These are phyloP conservation scores for Cyberlindnera galapagoensis DNA, from an alignment of 805 yeast genomes.

Conservation along the genomic window DNA sequence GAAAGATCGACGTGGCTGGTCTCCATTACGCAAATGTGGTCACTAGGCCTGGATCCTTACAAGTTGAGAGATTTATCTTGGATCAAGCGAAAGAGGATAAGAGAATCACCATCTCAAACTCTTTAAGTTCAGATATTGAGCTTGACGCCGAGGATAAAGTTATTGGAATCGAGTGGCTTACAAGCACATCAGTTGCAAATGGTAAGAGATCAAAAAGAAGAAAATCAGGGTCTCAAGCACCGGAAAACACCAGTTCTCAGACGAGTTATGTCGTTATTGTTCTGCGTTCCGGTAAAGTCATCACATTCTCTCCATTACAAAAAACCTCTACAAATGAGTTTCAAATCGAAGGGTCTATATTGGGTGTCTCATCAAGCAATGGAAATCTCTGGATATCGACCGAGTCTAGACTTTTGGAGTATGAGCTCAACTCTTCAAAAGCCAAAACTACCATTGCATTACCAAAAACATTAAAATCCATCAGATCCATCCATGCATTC, in stretches of 20 bases:
- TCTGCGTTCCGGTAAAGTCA: constrained; percentile 32
- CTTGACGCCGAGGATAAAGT: constrained; percentile 35
- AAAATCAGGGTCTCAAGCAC: constrained; percentile 5
- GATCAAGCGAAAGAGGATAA: too few species aligned
- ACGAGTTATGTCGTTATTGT: constrained; percentile 27
- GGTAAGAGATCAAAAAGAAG: constrained; percentile 25
- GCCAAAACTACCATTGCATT: constrained; percentile 7
- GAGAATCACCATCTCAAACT: constrained; percentile 12
- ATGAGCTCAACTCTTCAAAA: constrained; percentile 14
- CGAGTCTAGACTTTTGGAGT: constrained; percentile 17
- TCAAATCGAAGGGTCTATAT: constrained; percentile 22
- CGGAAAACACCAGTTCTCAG: constrained; percentile 7
- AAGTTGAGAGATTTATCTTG: constrained; percentile 36
- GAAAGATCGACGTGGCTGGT: constrained; percentile 26
- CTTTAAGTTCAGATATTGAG: constrained; percentile 30
- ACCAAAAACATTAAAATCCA: constrained; percentile 10
- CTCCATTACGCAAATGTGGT: constrained; percentile 32
- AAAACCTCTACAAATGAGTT: constrained; percentile 34
- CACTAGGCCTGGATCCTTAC: constrained; percentile 39
- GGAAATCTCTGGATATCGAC: constrained; percentile 26
- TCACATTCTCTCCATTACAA: constrained; percentile 37
- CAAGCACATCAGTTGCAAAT: constrained; percentile 11
- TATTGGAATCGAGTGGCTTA: constrained; percentile 31
- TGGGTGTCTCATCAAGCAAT: constrained; percentile 9
- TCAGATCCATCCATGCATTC: constrained; percentile 2